phyloP scores from a whole-genome alignment of 2,329 filamentous ascomycete genomes.

The Neonectria sp. region DNA sequence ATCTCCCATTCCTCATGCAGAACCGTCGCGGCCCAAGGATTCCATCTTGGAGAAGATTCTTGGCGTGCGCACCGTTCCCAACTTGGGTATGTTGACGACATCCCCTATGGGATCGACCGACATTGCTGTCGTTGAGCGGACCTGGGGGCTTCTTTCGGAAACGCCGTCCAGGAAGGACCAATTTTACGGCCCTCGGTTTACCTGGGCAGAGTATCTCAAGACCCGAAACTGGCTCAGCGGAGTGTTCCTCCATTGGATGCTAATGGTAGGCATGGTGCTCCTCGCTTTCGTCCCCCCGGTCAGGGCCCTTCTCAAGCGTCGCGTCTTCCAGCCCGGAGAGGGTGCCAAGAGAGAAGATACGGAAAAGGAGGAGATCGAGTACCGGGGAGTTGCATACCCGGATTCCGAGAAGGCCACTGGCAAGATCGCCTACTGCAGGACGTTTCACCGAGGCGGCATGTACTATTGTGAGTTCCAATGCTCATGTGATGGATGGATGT shows the following conservation, averaged over 20 bases:
- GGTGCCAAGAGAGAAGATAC: conserved; percentile 68
- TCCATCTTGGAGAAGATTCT: conserved; percentile 62
- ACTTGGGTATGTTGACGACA: conserved; percentile 70
- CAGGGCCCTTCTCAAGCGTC: conserved; percentile 59
- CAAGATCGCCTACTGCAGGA: conserved; percentile 69
- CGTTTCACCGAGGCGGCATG: conserved; percentile 71
- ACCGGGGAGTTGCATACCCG: conserved; percentile 74
- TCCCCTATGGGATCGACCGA: conserved; percentile 67
- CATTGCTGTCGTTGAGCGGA: conserved; percentile 69
- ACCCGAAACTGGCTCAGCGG: conserved; percentile 66
- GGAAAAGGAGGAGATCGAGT: conserved; percentile 73
- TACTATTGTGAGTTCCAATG: conserved; percentile 71
- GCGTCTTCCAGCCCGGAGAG: conserved; percentile 68
- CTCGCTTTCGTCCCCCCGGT: conserved; percentile 62
- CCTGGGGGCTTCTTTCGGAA: conserved; percentile 72
- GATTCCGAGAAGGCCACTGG: conserved; percentile 61
- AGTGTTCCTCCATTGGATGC: conserved; percentile 63
- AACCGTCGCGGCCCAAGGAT: conserved; percentile 44
- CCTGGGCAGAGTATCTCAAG: conserved; percentile 69
- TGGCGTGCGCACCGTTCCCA: conserved; percentile 64
- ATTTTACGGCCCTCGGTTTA: conserved; percentile 74
- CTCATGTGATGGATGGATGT: not conserved
- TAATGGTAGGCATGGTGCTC: conserved; percentile 61
- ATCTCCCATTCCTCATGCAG: conserved; percentile 68
- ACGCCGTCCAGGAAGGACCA: conserved; percentile 60